These are phyloP conservation scores for Acer negundo DNA, from an alignment of 345 rosid genomes.

Conservation along the genomic window DNA sequence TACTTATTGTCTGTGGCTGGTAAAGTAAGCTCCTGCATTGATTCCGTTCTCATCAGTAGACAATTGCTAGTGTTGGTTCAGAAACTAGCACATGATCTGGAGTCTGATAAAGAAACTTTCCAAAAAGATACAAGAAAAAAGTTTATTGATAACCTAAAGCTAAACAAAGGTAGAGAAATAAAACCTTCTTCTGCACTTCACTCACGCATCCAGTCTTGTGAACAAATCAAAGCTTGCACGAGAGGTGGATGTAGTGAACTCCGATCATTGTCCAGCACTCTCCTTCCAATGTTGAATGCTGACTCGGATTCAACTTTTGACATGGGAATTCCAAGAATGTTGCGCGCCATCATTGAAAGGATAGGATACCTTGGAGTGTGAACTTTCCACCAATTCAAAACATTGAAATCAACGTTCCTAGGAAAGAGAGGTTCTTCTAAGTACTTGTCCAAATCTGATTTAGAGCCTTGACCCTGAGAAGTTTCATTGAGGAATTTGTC, in stretches of 20 bases:
- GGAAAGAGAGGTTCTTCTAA: no score
- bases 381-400: no score
- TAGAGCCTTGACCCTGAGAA: no score
- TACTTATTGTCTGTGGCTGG: no score
- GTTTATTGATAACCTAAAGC: conserved; percentile 14
- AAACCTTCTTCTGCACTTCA: conserved; percentile 36
- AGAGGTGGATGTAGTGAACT: conserved; percentile 48
- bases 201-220: conserved; percentile 74
- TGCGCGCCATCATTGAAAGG: conserved; percentile 77
- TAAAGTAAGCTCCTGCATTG: background rate
- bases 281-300: conserved; percentile 42
- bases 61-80: background rate
- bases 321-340: conserved; percentile 65
- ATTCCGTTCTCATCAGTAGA: background rate
- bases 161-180: background rate
- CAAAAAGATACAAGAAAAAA: conserved; percentile 32
- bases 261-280: conserved; percentile 52
- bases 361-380: conserved; percentile 46
- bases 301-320: conserved; percentile 49
- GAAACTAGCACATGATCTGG: background rate
- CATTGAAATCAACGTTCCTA: no score
- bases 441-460: no score
- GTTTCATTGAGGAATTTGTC: no score
- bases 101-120: background rate
- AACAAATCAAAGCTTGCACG: conserved; percentile 79